phyloP scores from a whole-genome alignment of 1,139 yeast species.

The Debaryomyces robertsiae region DNA sequence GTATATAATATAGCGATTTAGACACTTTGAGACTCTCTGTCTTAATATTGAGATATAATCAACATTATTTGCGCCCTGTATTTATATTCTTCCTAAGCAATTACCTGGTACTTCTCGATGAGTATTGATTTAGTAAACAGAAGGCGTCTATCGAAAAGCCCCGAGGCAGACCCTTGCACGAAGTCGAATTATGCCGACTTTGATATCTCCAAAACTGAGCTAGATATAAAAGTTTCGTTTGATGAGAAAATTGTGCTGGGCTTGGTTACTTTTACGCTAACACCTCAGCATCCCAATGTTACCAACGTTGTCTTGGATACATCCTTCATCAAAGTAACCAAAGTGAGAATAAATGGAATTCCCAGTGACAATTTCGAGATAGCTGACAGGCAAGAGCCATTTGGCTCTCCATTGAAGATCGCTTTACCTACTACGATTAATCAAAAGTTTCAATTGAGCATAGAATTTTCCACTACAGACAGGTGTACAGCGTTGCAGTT shows the following conservation, averaged over 20 bases:
- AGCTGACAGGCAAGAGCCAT: slow-evolving; percentile 26
- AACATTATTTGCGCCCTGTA: too few relatives aligned
- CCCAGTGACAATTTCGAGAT: slow-evolving; percentile 20
- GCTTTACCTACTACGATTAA: slow-evolving; percentile 14
- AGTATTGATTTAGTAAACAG: not conserved
- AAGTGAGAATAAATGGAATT: slow-evolving; percentile 26
- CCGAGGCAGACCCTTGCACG: slow-evolving; percentile 64
- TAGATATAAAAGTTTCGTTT: slow-evolving; percentile 33
- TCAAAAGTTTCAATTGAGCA: slow-evolving; percentile 17
- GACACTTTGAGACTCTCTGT: slow-evolving; percentile 2
- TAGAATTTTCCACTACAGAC: slow-evolving; percentile 35
- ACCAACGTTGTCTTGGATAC: slow-evolving; percentile 32
- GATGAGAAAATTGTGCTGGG: slow-evolving; percentile 32
- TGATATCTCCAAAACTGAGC: slow-evolving; percentile 38
- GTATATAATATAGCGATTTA: slow-evolving; percentile 2
- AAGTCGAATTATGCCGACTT: slow-evolving; percentile 67
- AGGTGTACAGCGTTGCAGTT: slow-evolving; percentile 45
- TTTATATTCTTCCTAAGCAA: not conserved
- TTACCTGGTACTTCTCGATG: not conserved
- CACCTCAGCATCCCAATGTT: slow-evolving; percentile 12
- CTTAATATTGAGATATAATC: too few relatives aligned
- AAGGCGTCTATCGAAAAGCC: not conserved
- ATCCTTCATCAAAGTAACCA: slow-evolving; percentile 28
- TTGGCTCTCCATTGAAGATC: slow-evolving; percentile 36
- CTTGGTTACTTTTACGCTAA: slow-evolving; percentile 26